Evolutionary conservation across 1,284 basidiomycete genomes (phyloP), one percentile per base, ranked within the genome.

Genomic region (Afroboletus lepidellus): DNA sequence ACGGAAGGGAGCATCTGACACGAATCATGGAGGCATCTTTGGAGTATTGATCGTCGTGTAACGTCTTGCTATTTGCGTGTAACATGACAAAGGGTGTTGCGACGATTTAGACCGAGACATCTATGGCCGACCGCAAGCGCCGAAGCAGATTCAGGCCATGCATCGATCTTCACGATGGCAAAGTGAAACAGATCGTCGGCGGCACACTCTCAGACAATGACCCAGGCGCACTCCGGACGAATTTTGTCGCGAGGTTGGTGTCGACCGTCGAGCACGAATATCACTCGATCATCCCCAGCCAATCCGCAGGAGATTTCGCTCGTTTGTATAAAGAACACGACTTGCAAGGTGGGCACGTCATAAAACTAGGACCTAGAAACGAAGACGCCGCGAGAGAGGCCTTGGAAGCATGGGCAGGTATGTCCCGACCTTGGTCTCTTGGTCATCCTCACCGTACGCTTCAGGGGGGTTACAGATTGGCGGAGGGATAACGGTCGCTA

Each of bases 161-260:
- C 71, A 98, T 99, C 63, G 97, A 99, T 72, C 80, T 99, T 24
- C 97, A 99, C 73, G 82, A 87, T 56, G 94, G 94, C 11, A 77
- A 92, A 63, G 97, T 99, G 51, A 99, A 99, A 72, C 97, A 99
- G 74, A 99, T 99, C 55, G 94, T 99, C 11, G 97, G 97, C 25
- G 94, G 94, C 2, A 96, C 94, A 1, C 78, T 99, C 29, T 86
- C 84, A 9, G 85, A 92, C 46, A 66, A 72, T 18, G 72, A 83
- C 47, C 81, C 86, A 8, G 74, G 78, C 18, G 73, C 74, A 33
- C 80, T 98, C 55, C 83, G 82, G 66, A 98, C 94, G 21, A 99
- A 99, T 72, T 99, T 97, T 69, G 84, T 97, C 39, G 86, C 96
- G 53, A 90, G 83, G 94, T 87, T 62, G 63, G 84, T 79, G 42